Evolutionary conservation across 345 rosid genomes (phyloP).

Genomic region (Eucalyptus victrix): DNA sequence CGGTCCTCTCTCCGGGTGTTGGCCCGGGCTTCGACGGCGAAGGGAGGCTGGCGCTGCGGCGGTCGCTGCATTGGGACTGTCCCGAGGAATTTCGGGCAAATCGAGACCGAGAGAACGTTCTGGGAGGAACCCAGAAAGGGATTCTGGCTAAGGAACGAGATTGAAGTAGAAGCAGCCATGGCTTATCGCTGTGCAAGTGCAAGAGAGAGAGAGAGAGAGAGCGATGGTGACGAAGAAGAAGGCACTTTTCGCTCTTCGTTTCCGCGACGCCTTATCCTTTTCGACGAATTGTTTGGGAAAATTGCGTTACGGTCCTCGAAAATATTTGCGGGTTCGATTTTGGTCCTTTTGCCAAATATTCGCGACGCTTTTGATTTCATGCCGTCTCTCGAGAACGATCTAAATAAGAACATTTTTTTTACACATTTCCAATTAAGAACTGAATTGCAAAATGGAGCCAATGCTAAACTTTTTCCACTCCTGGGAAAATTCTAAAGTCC

Average conservation of each 20-base stretch:
- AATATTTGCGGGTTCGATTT: not conserved
- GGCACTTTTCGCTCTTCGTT: not conserved
- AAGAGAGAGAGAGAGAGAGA: not conserved
- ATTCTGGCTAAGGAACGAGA: not conserved
- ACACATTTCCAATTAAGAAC: not conserved
- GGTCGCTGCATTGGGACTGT: constrained; percentile 11
- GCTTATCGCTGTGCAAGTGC: not conserved
- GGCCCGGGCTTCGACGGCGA: constrained; percentile 55
- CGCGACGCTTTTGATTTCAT: not conserved
- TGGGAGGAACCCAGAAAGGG: constrained; percentile 2
- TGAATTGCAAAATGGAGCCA: not conserved
- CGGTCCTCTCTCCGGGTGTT: constrained; percentile 59
- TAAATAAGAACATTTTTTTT: not conserved
- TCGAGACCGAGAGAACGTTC: not conserved
- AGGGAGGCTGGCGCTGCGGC: constrained; percentile 3
- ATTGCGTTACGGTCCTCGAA: not conserved
- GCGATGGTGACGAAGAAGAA: not conserved
- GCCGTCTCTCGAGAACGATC: not conserved
- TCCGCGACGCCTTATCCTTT: not conserved
- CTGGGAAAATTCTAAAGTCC: rapidly evolving
- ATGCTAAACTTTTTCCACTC: not conserved
- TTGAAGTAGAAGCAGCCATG: not conserved
- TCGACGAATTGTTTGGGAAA: rapidly evolving
- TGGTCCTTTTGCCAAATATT: not conserved
- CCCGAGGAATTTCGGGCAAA: not conserved